These are phyloP conservation scores for Agaricus sinodeliciosus DNA, from an alignment of 768 basidiomycete species.

Conservation along the genomic window DNA sequence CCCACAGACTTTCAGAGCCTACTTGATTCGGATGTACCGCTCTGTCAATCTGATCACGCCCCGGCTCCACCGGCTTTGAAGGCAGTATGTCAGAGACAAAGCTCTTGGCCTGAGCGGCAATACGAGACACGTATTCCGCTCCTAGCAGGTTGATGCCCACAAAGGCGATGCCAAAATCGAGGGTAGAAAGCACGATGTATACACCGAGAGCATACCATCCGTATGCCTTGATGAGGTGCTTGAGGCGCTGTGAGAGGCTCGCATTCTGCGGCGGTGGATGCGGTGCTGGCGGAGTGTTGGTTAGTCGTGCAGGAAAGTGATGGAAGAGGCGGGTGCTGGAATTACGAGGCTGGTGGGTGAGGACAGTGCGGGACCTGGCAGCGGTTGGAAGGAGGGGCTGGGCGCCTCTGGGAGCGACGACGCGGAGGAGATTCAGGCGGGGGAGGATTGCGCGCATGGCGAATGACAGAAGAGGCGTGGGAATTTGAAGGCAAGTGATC, in stretches of 20 bases:
- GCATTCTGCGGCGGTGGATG: slow-evolving; percentile 40
- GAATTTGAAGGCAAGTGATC: not conserved
- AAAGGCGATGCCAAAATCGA: slow-evolving; percentile 87
- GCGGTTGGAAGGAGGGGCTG: slow-evolving; percentile 13
- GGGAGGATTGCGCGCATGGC: slow-evolving; percentile 22
- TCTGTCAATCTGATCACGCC: slow-evolving; percentile 55
- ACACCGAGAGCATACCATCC: slow-evolving; percentile 96
- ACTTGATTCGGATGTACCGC: slow-evolving; percentile 21
- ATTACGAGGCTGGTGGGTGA: slow-evolving; percentile 10
- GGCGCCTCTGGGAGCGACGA: slow-evolving; percentile 13
- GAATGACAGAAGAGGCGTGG: not conserved
- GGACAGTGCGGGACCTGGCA: not conserved
- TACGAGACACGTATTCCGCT: slow-evolving; percentile 77
- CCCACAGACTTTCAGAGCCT: slow-evolving; percentile 76
- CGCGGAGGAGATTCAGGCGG: slow-evolving; percentile 25
- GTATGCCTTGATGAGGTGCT: slow-evolving; percentile 82
- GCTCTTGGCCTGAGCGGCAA: slow-evolving; percentile 54
- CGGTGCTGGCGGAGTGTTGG: slow-evolving; percentile 12
- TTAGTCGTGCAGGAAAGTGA: slow-evolving; percentile 10
- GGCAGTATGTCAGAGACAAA: slow-evolving; percentile 36
- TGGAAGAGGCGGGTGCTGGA: slow-evolving; percentile 6
- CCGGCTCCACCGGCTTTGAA: slow-evolving; percentile 57
- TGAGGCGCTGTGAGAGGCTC: slow-evolving; percentile 64
- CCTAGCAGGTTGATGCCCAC: slow-evolving; percentile 81
- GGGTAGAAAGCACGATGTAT: slow-evolving; percentile 62